Conservation (phyloP, 163 green algal species). For the Scenedesmus sp. region DNA sequence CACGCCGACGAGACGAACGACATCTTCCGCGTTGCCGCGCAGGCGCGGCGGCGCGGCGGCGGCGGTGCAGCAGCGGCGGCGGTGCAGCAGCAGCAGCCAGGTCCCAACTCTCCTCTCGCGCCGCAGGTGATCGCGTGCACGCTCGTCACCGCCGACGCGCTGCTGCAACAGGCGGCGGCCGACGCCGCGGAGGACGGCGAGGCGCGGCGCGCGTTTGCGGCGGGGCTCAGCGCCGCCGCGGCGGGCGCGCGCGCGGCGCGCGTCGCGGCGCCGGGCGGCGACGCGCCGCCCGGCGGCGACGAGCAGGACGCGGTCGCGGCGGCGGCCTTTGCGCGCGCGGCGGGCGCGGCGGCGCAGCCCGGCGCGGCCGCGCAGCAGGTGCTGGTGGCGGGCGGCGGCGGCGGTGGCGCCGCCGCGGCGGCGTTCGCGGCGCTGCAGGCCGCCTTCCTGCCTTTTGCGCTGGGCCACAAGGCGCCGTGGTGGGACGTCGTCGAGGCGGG, state of each 20-base stretch:
- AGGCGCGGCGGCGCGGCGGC: conserved; percentile 37
- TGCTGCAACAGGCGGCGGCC: conserved; percentile 27
- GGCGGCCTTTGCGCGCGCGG: not conserved
- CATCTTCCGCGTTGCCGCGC: conserved; percentile 84
- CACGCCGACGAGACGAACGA: conserved; percentile 87
- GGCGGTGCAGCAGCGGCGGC: conserved; percentile 50
- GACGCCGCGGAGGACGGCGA: conserved; percentile 31
- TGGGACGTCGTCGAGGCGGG: conserved; percentile 77
- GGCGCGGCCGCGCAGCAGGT: not conserved
- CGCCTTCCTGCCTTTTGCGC: conserved; percentile 78
- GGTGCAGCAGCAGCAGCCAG: not conserved
- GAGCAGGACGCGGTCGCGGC: not conserved
- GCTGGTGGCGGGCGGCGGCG: conserved; percentile 18
- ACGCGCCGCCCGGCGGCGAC: not conserved
- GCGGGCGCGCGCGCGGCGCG: not conserved
- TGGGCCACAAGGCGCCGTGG: conserved; percentile 83
- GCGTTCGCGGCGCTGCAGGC: conserved; percentile 60
- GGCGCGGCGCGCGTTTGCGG: not conserved
- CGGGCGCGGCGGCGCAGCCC: not conserved
- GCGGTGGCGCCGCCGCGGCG: too few species aligned
- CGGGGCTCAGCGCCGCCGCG: not conserved
- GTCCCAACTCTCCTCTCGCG: too few species aligned
- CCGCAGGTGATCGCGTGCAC: conserved; percentile 39
- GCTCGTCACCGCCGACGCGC: conserved; percentile 33
- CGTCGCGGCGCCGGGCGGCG: not conserved